Base-by-base conservation (phyloP, 352 stramenopile genomes). In the Globisporangium okanoganense region DNA sequence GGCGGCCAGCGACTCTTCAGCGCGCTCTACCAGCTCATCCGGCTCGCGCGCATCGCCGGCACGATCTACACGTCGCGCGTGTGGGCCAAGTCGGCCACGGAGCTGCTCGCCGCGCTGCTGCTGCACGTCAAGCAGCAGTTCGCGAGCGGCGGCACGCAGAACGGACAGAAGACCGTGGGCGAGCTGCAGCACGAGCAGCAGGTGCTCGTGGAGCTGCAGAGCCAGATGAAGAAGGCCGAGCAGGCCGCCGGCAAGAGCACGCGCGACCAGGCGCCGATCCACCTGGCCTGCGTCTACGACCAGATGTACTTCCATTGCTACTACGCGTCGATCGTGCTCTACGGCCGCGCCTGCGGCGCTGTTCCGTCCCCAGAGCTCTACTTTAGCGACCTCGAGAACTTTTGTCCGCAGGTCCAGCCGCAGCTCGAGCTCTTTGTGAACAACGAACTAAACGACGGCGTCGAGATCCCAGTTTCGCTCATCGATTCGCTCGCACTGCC, bases 291-390 rank as follows among this genome's bases (percentile, higher is more conserved):
- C 61, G 58, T 74, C 9, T 84, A 71, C 24, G 84, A 94, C 45
- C 71, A 83, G 35, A 90, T 94, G 84, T 94, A 92, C 79, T 94
- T 92, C 64, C 72, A 82, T 40, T 77, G 72, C 45, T 90, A 94
- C 69, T 89, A 92, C 57, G 70, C 78, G 33, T 70, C 70, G 18
- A 72, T 94, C 20, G 76, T 87, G n/a, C 63, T 94, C 41, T 90
- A 89, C 43, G 82, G 84, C 43, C 79, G 84, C 35, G 72, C 68
- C 1, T 90, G 79, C 48, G 78, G 70, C 1, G 77, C 79, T 2
- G 80, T 94, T 8, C 80, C 82, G 3, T 38, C 78, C 0, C 82
- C 80, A 0, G 78, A 88, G 24, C 67, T 56, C 38, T 89, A 92
- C 56, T 73, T 90, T 13, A 67, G 64, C 14, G 72, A 90, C 35